Base-by-base conservation (phyloP, 129 eudicot genomes). In the Sambucus nigra region DNA sequence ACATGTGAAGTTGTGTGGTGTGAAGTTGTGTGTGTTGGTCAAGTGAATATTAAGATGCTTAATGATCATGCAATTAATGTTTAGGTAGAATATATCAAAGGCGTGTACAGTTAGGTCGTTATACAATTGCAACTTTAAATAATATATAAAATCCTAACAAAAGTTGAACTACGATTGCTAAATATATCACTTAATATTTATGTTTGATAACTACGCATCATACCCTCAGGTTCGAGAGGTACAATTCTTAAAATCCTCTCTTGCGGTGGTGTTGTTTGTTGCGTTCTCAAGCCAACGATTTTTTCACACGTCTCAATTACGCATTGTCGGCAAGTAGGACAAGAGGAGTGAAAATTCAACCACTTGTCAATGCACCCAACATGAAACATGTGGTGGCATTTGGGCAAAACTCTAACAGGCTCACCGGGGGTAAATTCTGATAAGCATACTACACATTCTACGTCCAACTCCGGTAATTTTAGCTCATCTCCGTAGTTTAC, bases 281-380 rank as follows among this genome's bases (percentile, higher is more conserved):
- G 25, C 21, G 8, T 29, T 4, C 35, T 29, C n/a, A n/a, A 62
- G 20, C 76, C 72, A 0, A 57, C 57, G 7, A 82, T 87, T 60
- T 82, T 87, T 54, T 82, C 77, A 41, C 94, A 82, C 1, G 88
- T 82, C 28, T 87, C 83, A 46, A 74, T 69, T n/a, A 83, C 72
- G 29, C 84, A 80, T 60, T 88, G 76, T 24, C 97, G 72, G 41
- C 97, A 88, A 49, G 94, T 88, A 18, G 97, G 97, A 72, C 97
- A 88, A 8, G 97, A 88, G 0, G 97, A 88, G 72, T 88, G 97
- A 0, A 87, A 77, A 42, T 50, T 55, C 0, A 88, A 75, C 97
- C 97, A 88, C 63, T 64, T 88, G 51, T 88, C 97, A 9, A 88
- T 80, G 72, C 97, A 88, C 24, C 78, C 46, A 22, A 76, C 80